Evolutionary conservation across 257 asterid genomes (phyloP).

Genomic region (Pogostemon cablin): DNA sequence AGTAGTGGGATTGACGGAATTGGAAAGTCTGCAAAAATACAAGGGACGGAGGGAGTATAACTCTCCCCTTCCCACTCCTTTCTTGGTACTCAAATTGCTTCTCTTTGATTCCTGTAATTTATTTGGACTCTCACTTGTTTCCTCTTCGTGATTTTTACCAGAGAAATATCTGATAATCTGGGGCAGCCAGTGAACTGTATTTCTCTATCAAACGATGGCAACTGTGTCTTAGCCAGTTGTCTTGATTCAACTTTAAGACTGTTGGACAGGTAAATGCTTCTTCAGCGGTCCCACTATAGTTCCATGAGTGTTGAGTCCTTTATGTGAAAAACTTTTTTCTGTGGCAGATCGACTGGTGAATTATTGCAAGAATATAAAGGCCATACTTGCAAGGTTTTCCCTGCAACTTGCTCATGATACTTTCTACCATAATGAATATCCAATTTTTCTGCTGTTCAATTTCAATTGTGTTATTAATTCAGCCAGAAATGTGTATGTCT

Average conservation of each 20-base stretch:
- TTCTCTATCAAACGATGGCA: slow-evolving; percentile 89
- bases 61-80: not conserved
- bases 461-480: not conserved
- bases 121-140: slow-evolving; percentile 25
- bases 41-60: not conserved
- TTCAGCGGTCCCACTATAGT: slow-evolving; percentile 10
- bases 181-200: slow-evolving; percentile 96
- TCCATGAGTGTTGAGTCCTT: not conserved
- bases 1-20: too few species aligned
- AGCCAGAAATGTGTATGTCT: not conserved
- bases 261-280: slow-evolving; percentile 67
- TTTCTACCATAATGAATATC: slow-evolving; percentile 1
- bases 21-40: too few species aligned
- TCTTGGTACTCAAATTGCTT: slow-evolving; percentile 9
- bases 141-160: slow-evolving; percentile 41
- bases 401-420: slow-evolving; percentile 11
- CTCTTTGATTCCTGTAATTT: slow-evolving; percentile 21
- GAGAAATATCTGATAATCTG: slow-evolving; percentile 82
- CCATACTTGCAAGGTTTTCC: slow-evolving; percentile 87
- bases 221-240: slow-evolving; percentile 87
- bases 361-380: slow-evolving; percentile 92
- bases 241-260: slow-evolving; percentile 91
- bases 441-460: not conserved
- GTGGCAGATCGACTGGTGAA: slow-evolving; percentile 78
- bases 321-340: slow-evolving; percentile 22